Evolutionary conservation across 140 eudicot species (phyloP).

Genomic region (Senecio squalidus): DNA sequence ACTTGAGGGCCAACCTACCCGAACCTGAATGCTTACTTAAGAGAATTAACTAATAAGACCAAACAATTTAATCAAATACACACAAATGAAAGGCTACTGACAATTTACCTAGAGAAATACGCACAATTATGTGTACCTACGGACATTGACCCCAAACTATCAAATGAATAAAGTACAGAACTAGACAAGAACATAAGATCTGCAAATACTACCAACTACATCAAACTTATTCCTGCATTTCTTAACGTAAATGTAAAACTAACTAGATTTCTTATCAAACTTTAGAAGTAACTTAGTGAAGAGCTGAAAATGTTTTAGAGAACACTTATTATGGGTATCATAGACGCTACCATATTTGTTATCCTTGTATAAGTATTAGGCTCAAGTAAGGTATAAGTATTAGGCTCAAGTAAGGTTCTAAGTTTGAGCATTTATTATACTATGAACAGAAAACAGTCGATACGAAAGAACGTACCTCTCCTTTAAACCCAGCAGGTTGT

Average conservation of each 20-base stretch:
- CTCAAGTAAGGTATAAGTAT: conserved; percentile 9
- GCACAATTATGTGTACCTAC: not conserved
- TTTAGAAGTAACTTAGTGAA: conserved; percentile 3
- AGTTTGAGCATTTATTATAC: not conserved
- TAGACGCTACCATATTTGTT: not conserved
- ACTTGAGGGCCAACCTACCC: not conserved
- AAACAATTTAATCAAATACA: no score
- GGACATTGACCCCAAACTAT: not conserved
- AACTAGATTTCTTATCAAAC: conserved; percentile 13
- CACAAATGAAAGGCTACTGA: not conserved
- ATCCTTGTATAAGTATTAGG: not conserved
- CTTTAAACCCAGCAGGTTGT: conserved; percentile 75
- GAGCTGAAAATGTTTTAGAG: not conserved
- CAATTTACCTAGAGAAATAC: not conserved
- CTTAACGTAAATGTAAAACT: not conserved
- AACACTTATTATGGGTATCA: conserved; percentile 8
- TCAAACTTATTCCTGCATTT: not conserved
- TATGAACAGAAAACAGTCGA: conserved; percentile 9
- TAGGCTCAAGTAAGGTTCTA: not conserved
- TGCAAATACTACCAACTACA: not conserved
- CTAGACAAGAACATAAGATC: not conserved
- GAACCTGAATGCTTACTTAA: not conserved
- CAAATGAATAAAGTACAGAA: not conserved
- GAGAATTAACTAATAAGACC: not conserved
- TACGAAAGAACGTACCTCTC: conserved; percentile 55